phyloP scores from a whole-genome alignment of 257 asterid species.

The Salvia miltiorrhiza region DNA sequence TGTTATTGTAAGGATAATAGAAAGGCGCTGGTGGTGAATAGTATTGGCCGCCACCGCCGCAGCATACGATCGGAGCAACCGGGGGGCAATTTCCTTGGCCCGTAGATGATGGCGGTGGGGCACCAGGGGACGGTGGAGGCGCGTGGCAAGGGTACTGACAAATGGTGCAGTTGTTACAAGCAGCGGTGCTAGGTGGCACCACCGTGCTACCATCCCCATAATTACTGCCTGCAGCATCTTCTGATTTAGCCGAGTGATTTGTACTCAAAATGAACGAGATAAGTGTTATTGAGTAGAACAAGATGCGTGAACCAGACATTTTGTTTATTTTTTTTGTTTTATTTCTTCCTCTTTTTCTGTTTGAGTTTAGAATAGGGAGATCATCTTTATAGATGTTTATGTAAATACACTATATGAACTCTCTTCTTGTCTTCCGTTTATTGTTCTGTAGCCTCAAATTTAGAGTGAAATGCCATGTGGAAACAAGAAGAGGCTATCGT shows the following conservation, averaged over 20 bases:
- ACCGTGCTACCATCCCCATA: slow-evolving; percentile 24
- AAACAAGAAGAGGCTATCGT: slow-evolving; percentile 18
- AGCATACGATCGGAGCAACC: slow-evolving; percentile 35
- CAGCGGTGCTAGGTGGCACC: slow-evolving; percentile 6
- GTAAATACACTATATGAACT: not conserved
- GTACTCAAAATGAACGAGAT: slow-evolving; percentile 5
- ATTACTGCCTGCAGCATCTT: not conserved
- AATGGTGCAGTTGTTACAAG: slow-evolving; percentile 36
- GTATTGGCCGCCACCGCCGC: slow-evolving; percentile 27
- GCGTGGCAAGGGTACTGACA: slow-evolving; percentile 34
- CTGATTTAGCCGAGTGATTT: slow-evolving; percentile 13
- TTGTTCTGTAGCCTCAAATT: not conserved
- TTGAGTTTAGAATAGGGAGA: not conserved
- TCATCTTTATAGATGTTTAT: not conserved
- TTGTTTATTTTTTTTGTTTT: not conserved
- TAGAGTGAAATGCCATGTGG: slow-evolving; percentile 29
- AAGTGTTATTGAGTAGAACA: slow-evolving; percentile 7
- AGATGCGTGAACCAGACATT: slow-evolving; percentile 12
- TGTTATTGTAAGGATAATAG: slow-evolving; percentile 31
- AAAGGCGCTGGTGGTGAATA: slow-evolving; percentile 33
- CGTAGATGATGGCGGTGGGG: slow-evolving; percentile 26
- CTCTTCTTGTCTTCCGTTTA: not conserved
- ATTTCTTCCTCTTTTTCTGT: not conserved
- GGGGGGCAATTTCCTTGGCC: slow-evolving; percentile 33
- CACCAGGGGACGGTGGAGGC: slow-evolving; percentile 30